Conservation (phyloP, 2,329 filamentous ascomycete genomes). For the Fusarium equiseti region DNA sequence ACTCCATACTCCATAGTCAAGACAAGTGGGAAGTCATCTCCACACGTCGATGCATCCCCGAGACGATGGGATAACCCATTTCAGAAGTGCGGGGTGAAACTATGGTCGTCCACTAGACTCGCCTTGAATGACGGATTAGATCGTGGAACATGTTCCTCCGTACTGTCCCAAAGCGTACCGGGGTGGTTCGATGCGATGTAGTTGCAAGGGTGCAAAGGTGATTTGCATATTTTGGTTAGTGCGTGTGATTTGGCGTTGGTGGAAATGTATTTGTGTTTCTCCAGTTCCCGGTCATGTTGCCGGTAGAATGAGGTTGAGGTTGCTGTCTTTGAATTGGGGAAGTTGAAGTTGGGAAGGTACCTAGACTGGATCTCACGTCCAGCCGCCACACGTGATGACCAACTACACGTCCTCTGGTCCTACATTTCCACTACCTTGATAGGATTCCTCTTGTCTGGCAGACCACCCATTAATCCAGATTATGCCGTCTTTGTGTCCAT, state of each 20-base stretch:
- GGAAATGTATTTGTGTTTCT: background rate
- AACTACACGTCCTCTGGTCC: background rate
- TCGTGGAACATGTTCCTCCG: constrained; percentile 44
- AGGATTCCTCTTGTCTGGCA: background rate
- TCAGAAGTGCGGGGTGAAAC: constrained; percentile 38
- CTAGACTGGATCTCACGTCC: background rate
- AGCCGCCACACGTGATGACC: constrained; percentile 33
- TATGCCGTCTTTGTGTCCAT: background rate
- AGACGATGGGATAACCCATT: constrained; percentile 19
- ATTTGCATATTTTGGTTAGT: constrained; percentile 18
- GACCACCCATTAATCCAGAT: background rate
- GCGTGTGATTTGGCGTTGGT: constrained; percentile 11
- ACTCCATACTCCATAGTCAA: constrained; percentile 16
- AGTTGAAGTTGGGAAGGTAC: background rate
- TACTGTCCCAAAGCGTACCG: constrained; percentile 41
- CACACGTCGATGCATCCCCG: constrained; percentile 27
- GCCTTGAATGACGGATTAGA: constrained; percentile 30
- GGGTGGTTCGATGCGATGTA: constrained; percentile 29
- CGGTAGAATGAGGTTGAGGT: constrained; percentile 16
- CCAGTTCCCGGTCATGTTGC: constrained; percentile 1
- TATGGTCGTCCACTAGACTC: background rate
- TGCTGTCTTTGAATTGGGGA: background rate
- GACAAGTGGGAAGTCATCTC: constrained; percentile 20
- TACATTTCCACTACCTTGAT: background rate
- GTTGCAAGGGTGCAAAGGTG: constrained; percentile 17